Evolutionary conservation across 768 basidiomycete genomes (phyloP), one percentile per base, ranked within the genome.

Genomic region (Pulveroboletus sp.): DNA sequence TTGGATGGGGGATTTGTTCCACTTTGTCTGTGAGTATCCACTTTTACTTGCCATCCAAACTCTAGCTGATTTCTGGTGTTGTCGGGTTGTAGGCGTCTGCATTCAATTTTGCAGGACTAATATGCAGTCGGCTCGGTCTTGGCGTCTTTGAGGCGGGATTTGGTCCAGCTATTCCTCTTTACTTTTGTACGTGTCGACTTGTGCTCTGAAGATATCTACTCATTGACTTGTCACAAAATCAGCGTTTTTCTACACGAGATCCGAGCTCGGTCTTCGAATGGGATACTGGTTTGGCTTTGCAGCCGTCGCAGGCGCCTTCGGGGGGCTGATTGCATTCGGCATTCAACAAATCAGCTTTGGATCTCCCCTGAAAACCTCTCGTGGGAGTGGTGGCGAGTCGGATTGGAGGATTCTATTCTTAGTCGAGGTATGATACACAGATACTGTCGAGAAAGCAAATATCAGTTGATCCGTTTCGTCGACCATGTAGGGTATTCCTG

Each of bases 211-310:
- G 21, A 2, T 21, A 2, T 21, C 21, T 21, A 21, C 2, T 21
- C 21, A 21, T 21, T 21, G 21, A 32, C 26, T 33, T 38, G 0
- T n/a, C 10, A 41, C 18, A 17, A 3, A 6, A 32, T 6, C n/a
- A 89, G 87, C 87, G 0, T 76, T 86, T 50, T 90, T 85, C 62
- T 90, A 90, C 61, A 90, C 87, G 1, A 84, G 80, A 58, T 57
- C 73, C 5, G 88, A 90, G 61, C 75, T 90, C 57, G 88, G 88
- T 27, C 66, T 86, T 42, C 79, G 88, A 70, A 77, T 85, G 77
- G 86, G 85, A 2, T 80, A 86, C 58, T 89, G 86, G 84, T 91
- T 89, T 53, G 85, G 84, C 8, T 91, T 89, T 61, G 87, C 89
- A 5, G 87, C 89, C 3, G 80, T 89, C 5, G 86, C 89, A 5